Evolutionary conservation across 768 basidiomycete species (phyloP).

Genomic region (Leccinum subtestaceum): DNA sequence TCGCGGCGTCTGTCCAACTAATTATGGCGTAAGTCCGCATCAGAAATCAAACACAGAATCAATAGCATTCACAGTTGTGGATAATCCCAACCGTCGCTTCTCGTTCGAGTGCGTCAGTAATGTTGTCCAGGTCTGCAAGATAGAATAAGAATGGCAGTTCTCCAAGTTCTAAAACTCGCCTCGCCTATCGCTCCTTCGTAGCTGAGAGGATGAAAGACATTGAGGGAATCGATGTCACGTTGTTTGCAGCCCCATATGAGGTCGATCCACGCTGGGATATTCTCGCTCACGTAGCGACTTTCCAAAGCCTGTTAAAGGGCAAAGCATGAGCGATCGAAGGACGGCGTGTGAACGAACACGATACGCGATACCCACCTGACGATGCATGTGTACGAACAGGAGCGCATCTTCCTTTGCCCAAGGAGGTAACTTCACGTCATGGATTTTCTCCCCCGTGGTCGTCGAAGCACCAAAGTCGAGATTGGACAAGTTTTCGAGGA

Average conservation of each 20-base stretch:
- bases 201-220: constrained; percentile 90
- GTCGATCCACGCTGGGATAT: constrained; percentile 89
- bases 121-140: constrained; percentile 72
- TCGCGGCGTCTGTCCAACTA: constrained; percentile 89
- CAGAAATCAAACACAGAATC: not conserved
- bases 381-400: constrained; percentile 76
- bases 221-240: constrained; percentile 69
- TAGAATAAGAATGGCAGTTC: not conserved
- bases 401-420: constrained; percentile 88
- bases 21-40: not conserved
- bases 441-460: constrained; percentile 72
- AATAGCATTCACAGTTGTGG: constrained; percentile 70
- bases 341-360: not conserved
- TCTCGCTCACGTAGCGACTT: constrained; percentile 80
- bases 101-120: constrained; percentile 81
- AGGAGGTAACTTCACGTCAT: constrained; percentile 84
- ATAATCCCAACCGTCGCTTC: constrained; percentile 95
- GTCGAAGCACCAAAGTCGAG: constrained; percentile 79
- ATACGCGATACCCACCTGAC: constrained; percentile 47
- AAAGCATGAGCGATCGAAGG: not conserved
- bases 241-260: constrained; percentile 90
- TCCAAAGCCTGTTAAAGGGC: constrained; percentile 65
- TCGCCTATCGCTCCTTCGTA: constrained; percentile 87
- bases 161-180: constrained; percentile 1
- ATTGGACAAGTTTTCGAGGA: constrained; percentile 75